Conservation (phyloP, 192 early-diverging fungal genomes). For the Coemansia sp. region DNA sequence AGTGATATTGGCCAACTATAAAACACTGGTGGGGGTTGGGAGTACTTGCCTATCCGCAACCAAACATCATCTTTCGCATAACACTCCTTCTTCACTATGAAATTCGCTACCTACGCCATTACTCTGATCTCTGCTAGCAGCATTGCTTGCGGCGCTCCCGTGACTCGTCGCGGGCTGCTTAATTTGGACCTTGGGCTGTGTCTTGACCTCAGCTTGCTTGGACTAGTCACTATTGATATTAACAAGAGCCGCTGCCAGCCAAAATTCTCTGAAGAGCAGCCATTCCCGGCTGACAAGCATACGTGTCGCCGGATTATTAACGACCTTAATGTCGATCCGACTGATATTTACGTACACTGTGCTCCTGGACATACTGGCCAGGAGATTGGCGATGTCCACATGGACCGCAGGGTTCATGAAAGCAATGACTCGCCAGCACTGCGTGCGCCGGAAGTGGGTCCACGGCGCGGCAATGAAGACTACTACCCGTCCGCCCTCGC, state of each 20-base stretch:
- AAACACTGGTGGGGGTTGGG: neutral
- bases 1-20: neutral
- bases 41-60: neutral
- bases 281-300: conserved; percentile 5
- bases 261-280: conserved; percentile 18
- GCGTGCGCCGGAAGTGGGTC: neutral
- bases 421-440: neutral
- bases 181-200: conserved; percentile 39
- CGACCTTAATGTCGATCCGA: conserved; percentile 4
- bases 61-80: neutral
- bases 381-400: neutral
- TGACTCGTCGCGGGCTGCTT: conserved; percentile 24
- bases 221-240: conserved; percentile 28
- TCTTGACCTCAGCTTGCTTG: conserved; percentile 26
- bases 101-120: conserved; percentile 14
- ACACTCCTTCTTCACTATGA: conserved; percentile 9
- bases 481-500: neutral
- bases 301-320: conserved; percentile 4
- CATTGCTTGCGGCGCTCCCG: neutral
- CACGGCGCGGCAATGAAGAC: neutral
- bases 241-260: conserved; percentile 23
- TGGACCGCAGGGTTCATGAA: neutral
- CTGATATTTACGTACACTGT: conserved; percentile 16
- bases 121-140: conserved; percentile 11
- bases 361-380: neutral